phyloP scores from a whole-genome alignment of 345 rosid species.

The Brassica cretica region DNA sequence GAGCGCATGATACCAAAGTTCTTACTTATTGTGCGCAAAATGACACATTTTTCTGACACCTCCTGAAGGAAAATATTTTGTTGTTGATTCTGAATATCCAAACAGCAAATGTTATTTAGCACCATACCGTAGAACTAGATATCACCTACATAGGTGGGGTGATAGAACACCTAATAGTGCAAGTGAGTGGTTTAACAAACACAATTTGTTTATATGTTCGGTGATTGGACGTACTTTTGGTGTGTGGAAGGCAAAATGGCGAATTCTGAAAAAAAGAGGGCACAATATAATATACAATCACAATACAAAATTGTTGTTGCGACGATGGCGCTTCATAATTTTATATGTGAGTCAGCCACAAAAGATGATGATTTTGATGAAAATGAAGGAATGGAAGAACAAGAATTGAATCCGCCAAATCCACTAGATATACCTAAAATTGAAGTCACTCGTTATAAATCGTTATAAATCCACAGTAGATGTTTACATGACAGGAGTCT shows the following conservation, averaged over 20 bases:
- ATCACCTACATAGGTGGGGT: constrained; percentile 1
- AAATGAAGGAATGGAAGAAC: background rate
- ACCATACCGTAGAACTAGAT: background rate
- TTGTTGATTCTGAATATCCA: constrained; percentile 10
- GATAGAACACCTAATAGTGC: background rate
- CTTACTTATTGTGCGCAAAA: background rate
- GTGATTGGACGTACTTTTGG: constrained; percentile 2
- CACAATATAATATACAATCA: background rate
- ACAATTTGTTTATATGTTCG: background rate
- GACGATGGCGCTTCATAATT: background rate
- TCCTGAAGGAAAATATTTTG: background rate
- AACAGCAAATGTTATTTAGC: background rate
- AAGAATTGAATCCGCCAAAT: background rate
- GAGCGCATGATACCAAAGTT: constrained; percentile 18
- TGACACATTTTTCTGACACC: background rate
- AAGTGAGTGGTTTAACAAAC: background rate
- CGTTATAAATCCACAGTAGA: background rate
- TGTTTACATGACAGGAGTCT: background rate
- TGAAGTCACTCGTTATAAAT: background rate
- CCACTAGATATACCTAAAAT: background rate
- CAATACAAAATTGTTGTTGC: background rate
- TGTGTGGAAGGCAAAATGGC: constrained; percentile 5
- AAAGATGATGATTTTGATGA: background rate
- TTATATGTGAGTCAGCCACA: background rate
- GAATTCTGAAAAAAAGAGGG: background rate